Base-by-base conservation (phyloP, 441 rosid species). In the Syzygium malaccense region DNA sequence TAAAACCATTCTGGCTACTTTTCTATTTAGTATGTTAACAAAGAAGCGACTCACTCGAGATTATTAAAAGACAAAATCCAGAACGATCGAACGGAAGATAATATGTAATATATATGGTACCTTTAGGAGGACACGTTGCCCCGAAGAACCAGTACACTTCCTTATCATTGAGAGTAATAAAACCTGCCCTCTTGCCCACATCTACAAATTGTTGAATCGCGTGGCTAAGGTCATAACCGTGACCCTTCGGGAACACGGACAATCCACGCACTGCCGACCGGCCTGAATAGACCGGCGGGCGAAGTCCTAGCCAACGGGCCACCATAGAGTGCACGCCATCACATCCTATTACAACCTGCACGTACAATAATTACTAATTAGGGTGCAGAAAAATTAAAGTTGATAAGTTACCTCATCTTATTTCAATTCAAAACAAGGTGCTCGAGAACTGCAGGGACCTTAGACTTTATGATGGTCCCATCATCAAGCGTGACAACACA, bases 271-370 rank as follows among this genome's bases (percentile, higher is more conserved):
- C 89, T 1, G 90, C 93, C 0, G 87, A 89, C 66, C 94, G 89
- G 1, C 96, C 93, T 3, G 95, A 92, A 79, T 90, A 48, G 12
- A 89, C 66, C 4, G 94, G 89, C 14, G 55, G 86, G 3, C 90
- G 18, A 1, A 94, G 91, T 28, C 94, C 93, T 25, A 94, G 78
- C 93, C 91, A 89, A 3, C 87, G 55, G 20, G 93, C 93, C 20
- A 93, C 92, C 18, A 86, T 48, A 0, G 95, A 94, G 86, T 93
- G 92, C 33, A 93, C 90, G 30, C 96, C 96, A n/a, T 94, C 95
- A 26, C 95, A 94, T 32, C 94, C 95, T 87, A 94, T 92, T 87
- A 94, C 55, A 75, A 92, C 91, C 94, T 92, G 48, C 17, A 49
- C 37, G 4, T 45, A 23, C 1, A 6, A 14, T 28, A 58, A 33